Percentiles rank a stretch among this genome's conserved stretches.
Conservation (phyloP, 768 basidiomycete genomes). For the Leccinum barrowsii region DNA sequence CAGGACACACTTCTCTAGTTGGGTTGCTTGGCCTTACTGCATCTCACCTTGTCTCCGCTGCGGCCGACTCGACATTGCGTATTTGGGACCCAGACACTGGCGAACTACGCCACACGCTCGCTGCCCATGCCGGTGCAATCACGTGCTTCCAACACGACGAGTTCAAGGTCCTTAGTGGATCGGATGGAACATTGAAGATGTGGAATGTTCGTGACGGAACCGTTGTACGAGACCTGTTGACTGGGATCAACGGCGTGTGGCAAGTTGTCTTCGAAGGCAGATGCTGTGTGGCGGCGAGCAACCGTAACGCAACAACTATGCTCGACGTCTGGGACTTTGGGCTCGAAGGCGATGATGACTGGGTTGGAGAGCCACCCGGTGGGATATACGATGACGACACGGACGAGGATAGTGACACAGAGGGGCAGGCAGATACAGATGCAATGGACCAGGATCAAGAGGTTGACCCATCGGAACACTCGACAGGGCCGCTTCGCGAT, state of each 20-base stretch:
- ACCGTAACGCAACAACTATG: constrained; percentile 70
- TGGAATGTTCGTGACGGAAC: constrained; percentile 92
- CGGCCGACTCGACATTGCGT: constrained; percentile 91
- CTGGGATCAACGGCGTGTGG: constrained; percentile 94
- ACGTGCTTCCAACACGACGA: constrained; percentile 99
- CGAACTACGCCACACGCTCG: constrained; percentile 74
- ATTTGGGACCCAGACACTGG: constrained; percentile 92
- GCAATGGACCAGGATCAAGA: constrained; percentile 70
- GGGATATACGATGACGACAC: constrained; percentile 72
- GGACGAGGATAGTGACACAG: constrained; percentile 41
- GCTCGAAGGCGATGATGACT: constrained; percentile 66
- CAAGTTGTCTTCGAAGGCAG: constrained; percentile 94
- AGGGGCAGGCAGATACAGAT: constrained; percentile 59
- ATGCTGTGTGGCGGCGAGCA: constrained; percentile 93
- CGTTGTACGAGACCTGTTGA: constrained; percentile 83
- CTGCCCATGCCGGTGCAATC: constrained; percentile 94
- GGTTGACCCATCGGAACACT: constrained; percentile 31
- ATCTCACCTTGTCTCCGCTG: constrained; percentile 89
- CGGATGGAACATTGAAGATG: constrained; percentile 96
- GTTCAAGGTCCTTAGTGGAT: constrained; percentile 93
- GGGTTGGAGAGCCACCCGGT: constrained; percentile 75
- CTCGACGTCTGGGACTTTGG: constrained; percentile 93
- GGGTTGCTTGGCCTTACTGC: constrained; percentile 89
- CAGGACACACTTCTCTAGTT: constrained; percentile 92
- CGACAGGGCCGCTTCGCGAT: constrained; percentile 27